Conservation (phyloP, 176 grass and related monocot genomes). For the Lolium multiflorum region DNA sequence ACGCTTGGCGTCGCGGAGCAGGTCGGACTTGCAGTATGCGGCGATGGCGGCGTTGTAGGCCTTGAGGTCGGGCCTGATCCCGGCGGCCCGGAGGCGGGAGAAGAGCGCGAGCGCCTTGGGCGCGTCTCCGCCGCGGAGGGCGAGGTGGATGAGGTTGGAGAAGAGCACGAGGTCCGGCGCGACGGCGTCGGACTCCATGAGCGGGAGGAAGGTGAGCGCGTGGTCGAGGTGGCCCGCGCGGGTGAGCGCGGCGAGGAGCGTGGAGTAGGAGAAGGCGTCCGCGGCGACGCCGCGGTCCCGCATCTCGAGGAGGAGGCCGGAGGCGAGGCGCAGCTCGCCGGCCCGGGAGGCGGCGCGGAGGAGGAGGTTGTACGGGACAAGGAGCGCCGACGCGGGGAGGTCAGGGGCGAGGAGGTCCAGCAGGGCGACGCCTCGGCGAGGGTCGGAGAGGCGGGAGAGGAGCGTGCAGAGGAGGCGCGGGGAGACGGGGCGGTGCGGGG, state of each 20-base stretch:
- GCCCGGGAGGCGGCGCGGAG: conserved; percentile 70
- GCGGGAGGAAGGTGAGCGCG: conserved; percentile 79
- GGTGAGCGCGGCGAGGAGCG: conserved; percentile 84
- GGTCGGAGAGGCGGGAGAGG: conserved; percentile 72
- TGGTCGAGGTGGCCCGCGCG: conserved; percentile 71
- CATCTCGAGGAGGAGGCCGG: conserved; percentile 90
- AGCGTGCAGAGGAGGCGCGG: conserved; percentile 87
- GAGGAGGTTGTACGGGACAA: conserved; percentile 80
- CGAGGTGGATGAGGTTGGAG: conserved; percentile 83
- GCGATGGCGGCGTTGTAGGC: conserved; percentile 86
- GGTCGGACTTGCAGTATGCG: conserved; percentile 63
- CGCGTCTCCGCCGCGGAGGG: conserved; percentile 64
- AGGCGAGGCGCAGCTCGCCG: conserved; percentile 62
- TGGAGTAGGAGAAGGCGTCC: conserved; percentile 90
- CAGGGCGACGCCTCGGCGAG: conserved; percentile 77
- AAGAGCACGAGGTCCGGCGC: conserved; percentile 74
- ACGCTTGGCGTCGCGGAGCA: conserved; percentile 67
- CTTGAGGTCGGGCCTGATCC: conserved; percentile 72
- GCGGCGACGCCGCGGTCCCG: conserved; percentile 51
- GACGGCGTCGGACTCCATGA: conserved; percentile 78
- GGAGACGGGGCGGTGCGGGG: conserved; percentile 65
- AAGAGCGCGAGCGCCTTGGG: conserved; percentile 91
- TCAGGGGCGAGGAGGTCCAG: conserved; percentile 68
- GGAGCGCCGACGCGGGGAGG: conserved; percentile 47
- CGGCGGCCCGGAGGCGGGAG: conserved; percentile 64